Percentiles rank a stretch among this genome's conserved stretches.
phyloP scores from a whole-genome alignment of 139 green algal species.

The Diplosphaera chodatii region DNA sequence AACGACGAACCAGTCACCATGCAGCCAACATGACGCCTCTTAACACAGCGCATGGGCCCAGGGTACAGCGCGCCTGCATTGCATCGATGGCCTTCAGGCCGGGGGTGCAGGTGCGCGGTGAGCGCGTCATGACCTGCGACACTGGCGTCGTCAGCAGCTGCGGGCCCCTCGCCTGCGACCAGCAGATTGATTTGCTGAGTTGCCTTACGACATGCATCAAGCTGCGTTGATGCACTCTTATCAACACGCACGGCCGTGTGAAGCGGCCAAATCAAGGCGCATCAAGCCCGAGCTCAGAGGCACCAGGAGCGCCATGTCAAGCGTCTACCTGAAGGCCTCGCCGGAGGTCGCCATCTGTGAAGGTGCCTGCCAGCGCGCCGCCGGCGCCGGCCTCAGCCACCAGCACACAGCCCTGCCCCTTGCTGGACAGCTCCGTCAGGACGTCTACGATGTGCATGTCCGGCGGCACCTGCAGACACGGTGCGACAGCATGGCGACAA shows the following conservation, averaged over 20 bases:
- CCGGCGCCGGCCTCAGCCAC: conserved; percentile 15
- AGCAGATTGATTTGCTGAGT: no score
- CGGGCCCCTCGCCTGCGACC: conserved; percentile 12
- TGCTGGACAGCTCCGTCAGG: conserved; percentile 46
- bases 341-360: conserved; percentile 54
- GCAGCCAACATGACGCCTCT: no score
- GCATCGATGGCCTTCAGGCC: conserved; percentile 42
- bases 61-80: conserved; percentile 26
- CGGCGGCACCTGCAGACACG: not conserved
- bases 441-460: conserved; percentile 24
- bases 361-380: conserved; percentile 36
- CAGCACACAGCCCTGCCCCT: conserved; percentile 46
- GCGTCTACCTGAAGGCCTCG: conserved; percentile 11
- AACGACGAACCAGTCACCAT: no score
- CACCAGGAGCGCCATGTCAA: no score
- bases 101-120: conserved; percentile 17
- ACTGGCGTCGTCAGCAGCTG: conserved; percentile 28
- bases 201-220: no score
- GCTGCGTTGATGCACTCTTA: no score
- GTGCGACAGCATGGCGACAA: not conserved
- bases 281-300: no score
- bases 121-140: conserved; percentile 22
- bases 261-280: no score
- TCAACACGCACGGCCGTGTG: no score
- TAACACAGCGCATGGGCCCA: no score